Conservation (phyloP, 2,329 filamentous ascomycete genomes). For the Aureobasidium zeae region DNA sequence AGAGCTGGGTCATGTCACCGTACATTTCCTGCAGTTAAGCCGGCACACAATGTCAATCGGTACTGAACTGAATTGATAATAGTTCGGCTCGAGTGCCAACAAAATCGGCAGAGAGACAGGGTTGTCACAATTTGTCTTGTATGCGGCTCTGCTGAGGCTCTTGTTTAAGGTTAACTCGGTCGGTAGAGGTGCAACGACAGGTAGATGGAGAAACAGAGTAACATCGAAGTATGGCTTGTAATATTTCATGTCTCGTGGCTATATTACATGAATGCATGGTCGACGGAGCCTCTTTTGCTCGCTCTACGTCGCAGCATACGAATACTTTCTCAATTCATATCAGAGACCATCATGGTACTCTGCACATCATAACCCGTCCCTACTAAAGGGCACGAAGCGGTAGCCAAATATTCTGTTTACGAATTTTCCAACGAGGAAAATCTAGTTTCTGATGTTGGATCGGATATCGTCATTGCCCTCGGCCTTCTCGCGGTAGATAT, state of each 20-base stretch:
- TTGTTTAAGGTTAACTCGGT: no score
- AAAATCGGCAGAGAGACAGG: not conserved
- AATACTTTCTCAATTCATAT: not conserved
- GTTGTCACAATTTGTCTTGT: no score
- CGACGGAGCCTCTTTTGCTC: conserved; percentile 8
- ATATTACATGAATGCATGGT: conserved; percentile 3
- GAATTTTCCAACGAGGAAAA: not conserved
- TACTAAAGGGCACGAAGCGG: conserved; percentile 3
- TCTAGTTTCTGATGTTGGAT: conserved; percentile 10
- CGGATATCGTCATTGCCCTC: conserved; percentile 34
- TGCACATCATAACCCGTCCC: conserved; percentile 5
- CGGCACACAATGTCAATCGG: no score
- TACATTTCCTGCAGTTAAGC: no score
- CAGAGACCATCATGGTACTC: conserved; percentile 4
- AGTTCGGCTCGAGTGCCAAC: no score
- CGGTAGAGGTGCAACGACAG: no score
- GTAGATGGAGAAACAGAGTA: no score
- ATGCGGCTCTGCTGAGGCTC: not conserved
- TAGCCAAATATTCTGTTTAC: not conserved
- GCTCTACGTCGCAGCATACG: conserved; percentile 8
- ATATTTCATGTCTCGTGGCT: conserved; percentile 11
- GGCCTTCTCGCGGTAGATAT: conserved; percentile 30
- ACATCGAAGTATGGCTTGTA: conserved; percentile 1
- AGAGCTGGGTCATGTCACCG: no score
- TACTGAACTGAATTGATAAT: no score